These are phyloP conservation scores for Nicotiana sylvestris DNA, from an alignment of 257 asterid species.

Conservation along the genomic window DNA sequence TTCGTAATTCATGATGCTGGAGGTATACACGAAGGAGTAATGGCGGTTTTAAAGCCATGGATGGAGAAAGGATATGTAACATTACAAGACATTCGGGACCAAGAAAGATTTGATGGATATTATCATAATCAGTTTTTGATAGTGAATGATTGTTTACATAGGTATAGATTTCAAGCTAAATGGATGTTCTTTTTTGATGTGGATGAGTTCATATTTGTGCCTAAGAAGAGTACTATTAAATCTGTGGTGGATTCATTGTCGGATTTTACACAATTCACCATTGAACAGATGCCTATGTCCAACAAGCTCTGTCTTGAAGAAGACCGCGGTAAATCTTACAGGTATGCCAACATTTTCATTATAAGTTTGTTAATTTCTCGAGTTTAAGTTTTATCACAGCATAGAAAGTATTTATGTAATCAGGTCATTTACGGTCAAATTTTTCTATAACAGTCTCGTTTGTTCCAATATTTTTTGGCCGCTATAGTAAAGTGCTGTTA, in stretches of 20 bases:
- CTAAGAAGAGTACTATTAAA: conserved; percentile 47
- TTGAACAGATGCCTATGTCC: conserved; percentile 83
- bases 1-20: conserved; percentile 90
- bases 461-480: too few species aligned
- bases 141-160: conserved; percentile 76
- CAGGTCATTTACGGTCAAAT: background rate
- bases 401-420: too few species aligned
- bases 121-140: conserved; percentile 76
- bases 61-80: conserved; percentile 71
- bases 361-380: background rate
- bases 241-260: conserved; percentile 53
- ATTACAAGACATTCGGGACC: conserved; percentile 66
- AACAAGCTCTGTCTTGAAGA: conserved; percentile 54
- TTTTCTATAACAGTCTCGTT: background rate
- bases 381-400: background rate
- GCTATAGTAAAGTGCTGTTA: too few species aligned
- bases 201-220: conserved; percentile 70
- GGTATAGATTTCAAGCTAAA: conserved; percentile 50
- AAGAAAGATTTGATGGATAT: conserved; percentile 78
- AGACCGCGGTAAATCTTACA: conserved; percentile 50
- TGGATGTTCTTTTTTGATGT: conserved; percentile 89
- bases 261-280: conserved; percentile 61
- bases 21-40: conserved; percentile 57
- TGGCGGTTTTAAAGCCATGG: conserved; percentile 73
- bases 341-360: conserved; percentile 26